Conservation (phyloP, 2,329 filamentous ascomycete species). For the Pyrenophora graminea region DNA sequence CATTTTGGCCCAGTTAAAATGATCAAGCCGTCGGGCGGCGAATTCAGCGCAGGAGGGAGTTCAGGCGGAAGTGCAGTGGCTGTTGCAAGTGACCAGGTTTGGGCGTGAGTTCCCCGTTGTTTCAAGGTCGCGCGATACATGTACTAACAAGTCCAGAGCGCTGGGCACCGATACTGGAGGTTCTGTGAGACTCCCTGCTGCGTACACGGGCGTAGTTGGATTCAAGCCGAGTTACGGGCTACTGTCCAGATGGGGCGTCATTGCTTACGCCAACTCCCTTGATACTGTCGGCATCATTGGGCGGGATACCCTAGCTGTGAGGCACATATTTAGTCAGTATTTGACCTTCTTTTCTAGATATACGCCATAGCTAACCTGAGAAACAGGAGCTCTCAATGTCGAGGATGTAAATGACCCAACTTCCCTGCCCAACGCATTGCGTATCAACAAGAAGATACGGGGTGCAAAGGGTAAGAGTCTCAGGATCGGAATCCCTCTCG, state of each 20-base stretch:
- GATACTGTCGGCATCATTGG: conserved; percentile 85
- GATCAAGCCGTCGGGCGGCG: conserved; percentile 52
- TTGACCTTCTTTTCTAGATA: not conserved
- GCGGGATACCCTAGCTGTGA: conserved; percentile 55
- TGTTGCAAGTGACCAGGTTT: conserved; percentile 67
- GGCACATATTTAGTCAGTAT: conserved; percentile 47
- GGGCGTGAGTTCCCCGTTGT: conserved; percentile 53
- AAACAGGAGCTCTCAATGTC: conserved; percentile 57
- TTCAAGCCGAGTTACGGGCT: conserved; percentile 93
- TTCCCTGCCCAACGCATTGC: conserved; percentile 62
- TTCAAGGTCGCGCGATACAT: not conserved
- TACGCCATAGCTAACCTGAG: conserved; percentile 2
- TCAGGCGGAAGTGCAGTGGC: conserved; percentile 92
- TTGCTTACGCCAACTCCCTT: conserved; percentile 89
- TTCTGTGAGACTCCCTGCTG: conserved; percentile 82
- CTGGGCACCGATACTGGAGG: conserved; percentile 94
- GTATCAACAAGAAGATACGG: conserved; percentile 37
- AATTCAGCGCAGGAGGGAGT: conserved; percentile 56
- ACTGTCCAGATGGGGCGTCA: conserved; percentile 81
- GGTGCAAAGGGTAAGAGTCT: conserved; percentile 33
- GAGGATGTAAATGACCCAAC: conserved; percentile 77
- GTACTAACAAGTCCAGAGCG: conserved; percentile 54
- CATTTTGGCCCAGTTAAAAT: conserved; percentile 64
- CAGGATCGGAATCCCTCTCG: conserved; percentile 63
- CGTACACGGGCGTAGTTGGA: conserved; percentile 80